These are phyloP conservation scores for Bruguiera hainesii DNA, from an alignment of 441 rosid species.

Conservation along the genomic window DNA sequence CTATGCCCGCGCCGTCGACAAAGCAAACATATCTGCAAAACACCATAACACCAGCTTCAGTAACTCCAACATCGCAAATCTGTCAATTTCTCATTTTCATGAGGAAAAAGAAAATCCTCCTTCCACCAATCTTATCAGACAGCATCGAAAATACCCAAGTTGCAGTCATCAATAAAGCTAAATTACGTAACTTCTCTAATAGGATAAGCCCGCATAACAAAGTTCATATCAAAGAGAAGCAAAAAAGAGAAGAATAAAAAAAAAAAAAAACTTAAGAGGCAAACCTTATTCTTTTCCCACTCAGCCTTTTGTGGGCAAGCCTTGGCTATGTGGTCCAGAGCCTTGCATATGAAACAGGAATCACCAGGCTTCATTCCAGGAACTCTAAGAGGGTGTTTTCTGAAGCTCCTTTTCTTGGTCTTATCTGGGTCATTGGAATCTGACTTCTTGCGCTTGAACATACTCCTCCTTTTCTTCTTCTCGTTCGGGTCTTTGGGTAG, in stretches of 20 bases:
- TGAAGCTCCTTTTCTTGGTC: slow-evolving; percentile 35
- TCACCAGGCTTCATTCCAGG: slow-evolving; percentile 99
- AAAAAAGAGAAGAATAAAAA: too few species aligned
- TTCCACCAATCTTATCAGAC: slow-evolving; percentile 1
- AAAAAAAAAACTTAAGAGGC: neutral
- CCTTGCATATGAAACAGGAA: slow-evolving; percentile 81
- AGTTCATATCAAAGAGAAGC: too few species aligned
- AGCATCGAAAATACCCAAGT: slow-evolving; percentile 1
- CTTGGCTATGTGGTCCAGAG: slow-evolving; percentile 77
- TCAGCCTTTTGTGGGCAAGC: slow-evolving; percentile 72
- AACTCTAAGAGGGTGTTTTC: slow-evolving; percentile 73
- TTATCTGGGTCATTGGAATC: slow-evolving; percentile 31
- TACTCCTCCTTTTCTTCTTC: slow-evolving; percentile 52
- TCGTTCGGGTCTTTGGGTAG: slow-evolving; percentile 61
- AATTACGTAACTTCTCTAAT: neutral
- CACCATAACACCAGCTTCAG: slow-evolving; percentile 13
- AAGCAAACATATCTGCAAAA: slow-evolving; percentile 74
- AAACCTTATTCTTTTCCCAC: slow-evolving; percentile 92
- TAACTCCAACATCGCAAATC: neutral
- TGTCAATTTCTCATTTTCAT: neutral
- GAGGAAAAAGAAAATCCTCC: neutral
- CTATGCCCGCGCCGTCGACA: slow-evolving; percentile 87
- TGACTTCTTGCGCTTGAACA: slow-evolving; percentile 58
- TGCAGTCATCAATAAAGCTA: neutral
- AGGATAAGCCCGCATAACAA: too few species aligned